Base-by-base conservation (phyloP, 768 basidiomycete species). In the Termitomyces sp. region DNA sequence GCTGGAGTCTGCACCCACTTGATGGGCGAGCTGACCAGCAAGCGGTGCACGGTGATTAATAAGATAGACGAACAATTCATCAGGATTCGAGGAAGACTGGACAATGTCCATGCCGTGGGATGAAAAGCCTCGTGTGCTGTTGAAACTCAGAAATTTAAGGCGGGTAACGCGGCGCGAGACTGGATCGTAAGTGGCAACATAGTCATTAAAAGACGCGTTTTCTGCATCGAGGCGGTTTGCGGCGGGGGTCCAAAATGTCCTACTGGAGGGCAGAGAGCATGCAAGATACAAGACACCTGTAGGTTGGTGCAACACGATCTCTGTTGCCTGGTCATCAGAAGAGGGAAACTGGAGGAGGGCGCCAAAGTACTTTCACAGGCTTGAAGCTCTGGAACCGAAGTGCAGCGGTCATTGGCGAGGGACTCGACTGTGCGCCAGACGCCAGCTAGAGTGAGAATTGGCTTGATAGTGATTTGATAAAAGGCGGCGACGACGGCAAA, bases 91-190 rank as follows among this genome's bases (percentile, higher is more conserved):
- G 1, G 72, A 63, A 7, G 85, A 84, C 1, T 79, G 74, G 9
- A 87, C 85, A 22, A 88, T 79, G 57, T 89, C 88, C 80, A 91
- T 81, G 16, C 88, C 88, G 58, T 88, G 86, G 12, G 84, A 65
- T 20, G 81, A 80, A 50, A 88, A 71, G 7, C 81, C 81, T 22
- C 77, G 75, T 11, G 67, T 55, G 15, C 71, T 70, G 24, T 71
- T 63, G 62, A 76, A 81, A 47, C 75, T 74, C 1, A 67, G 62
- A 8, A 83, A 63, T 15, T 72, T 63, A 16, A 89, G 79, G 7
- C 74, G 78, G 12, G 74, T 82, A 50, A 85, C 69, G 49, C 66
- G 63, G 37, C 70, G 71, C 0, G 81, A 78, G 20, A 65, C 62
- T 15, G 82, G 80, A 64, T 87, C 76, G 68, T 85, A 88, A 2